Conservation (phyloP, 805 yeast genomes). For the Myxozyma neotropica region DNA sequence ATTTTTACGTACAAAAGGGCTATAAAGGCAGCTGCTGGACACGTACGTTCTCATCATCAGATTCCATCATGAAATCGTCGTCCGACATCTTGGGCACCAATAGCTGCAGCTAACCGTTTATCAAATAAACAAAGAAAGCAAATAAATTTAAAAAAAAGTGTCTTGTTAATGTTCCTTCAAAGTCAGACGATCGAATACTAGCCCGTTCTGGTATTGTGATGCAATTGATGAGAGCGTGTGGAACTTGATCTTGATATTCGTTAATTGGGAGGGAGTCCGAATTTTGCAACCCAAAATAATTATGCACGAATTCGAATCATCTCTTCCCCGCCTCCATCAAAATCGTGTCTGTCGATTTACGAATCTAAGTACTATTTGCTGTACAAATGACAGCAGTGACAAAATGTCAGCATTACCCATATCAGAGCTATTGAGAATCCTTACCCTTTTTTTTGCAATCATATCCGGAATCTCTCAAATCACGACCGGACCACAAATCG, state of each 20-base stretch:
- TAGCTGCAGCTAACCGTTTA: neutral
- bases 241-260: too few relatives aligned
- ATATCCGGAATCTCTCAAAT: constrained; percentile 7
- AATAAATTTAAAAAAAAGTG: too few relatives aligned
- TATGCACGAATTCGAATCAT: too few relatives aligned
- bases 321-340: too few relatives aligned
- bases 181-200: too few relatives aligned
- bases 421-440: neutral
- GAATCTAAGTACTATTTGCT: too few relatives aligned
- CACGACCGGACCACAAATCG: constrained; percentile 1
- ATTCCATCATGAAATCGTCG: constrained; percentile 46
- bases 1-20: neutral
- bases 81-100: constrained; percentile 40
- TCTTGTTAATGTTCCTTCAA: neutral
- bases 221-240: too few relatives aligned
- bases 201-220: too few relatives aligned
- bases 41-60: constrained; percentile 44
- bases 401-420: neutral
- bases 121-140: too few relatives aligned
- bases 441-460: neutral
- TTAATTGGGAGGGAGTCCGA: too few relatives aligned
- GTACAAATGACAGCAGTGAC: too few relatives aligned
- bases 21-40: neutral
- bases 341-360: too few relatives aligned
- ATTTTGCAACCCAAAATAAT: neutral